A percentile compares a stretch with the other conserved stretches of the same genome.
Evolutionary conservation across 805 yeast genomes (phyloP).

Genomic region (Helenozyma rhizophorensis): DNA sequence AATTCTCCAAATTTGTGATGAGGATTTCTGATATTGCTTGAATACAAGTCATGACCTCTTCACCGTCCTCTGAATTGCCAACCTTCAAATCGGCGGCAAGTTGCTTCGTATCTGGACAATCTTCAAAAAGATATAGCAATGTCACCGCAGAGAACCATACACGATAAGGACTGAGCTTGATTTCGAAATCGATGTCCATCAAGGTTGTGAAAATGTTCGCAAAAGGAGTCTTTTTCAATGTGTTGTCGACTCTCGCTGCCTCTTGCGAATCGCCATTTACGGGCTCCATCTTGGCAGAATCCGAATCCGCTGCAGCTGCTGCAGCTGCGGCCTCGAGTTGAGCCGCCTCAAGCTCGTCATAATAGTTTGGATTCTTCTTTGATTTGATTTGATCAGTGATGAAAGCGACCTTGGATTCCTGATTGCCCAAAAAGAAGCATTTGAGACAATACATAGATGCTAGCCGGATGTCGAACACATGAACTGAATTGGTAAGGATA

Average conservation of each 20-base stretch:
- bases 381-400: constrained; percentile 59
- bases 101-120: constrained; percentile 44
- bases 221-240: constrained; percentile 23
- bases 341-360: constrained; percentile 9
- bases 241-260: not conserved
- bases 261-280: constrained; percentile 1
- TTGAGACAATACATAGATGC: constrained; percentile 65
- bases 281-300: constrained; percentile 1
- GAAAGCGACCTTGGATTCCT: constrained; percentile 57
- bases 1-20: constrained; percentile 53
- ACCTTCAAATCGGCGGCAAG: constrained; percentile 44
- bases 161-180: constrained; percentile 76
- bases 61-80: constrained; percentile 60
- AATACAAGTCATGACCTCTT: constrained; percentile 64
- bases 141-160: constrained; percentile 78
- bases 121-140: constrained; percentile 58
- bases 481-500: constrained; percentile 72
- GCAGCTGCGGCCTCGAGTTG: constrained; percentile 2
- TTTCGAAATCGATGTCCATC: constrained; percentile 64
- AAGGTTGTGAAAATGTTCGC: constrained; percentile 68
- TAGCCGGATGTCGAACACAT: constrained; percentile 74
- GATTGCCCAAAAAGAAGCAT: constrained; percentile 64
- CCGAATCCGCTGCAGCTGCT: not conserved
- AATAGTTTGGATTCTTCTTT: constrained; percentile 24
- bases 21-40: constrained; percentile 77